phyloP scores from a whole-genome alignment of 2,329 filamentous ascomycete genomes.

The Fusarium nelsonii region DNA sequence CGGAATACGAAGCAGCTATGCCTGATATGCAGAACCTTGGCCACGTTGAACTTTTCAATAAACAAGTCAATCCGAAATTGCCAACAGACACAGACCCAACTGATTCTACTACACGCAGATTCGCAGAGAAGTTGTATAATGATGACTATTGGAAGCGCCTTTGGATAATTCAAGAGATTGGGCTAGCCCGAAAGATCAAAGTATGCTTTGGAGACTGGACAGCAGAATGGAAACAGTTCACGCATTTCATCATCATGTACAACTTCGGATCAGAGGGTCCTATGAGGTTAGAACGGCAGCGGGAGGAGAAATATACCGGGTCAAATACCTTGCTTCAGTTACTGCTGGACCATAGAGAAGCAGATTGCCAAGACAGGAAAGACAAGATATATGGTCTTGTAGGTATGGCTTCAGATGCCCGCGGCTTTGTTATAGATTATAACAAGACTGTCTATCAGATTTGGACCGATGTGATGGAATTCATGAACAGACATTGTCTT shows the following conservation, averaged over 20 bases:
- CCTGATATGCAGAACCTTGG: background rate
- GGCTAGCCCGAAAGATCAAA: background rate
- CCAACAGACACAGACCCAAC: fast-evolving
- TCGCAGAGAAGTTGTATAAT: background rate
- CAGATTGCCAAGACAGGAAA: background rate
- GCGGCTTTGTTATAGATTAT: background rate
- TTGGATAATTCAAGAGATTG: slow-evolving; percentile 1
- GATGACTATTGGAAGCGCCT: background rate
- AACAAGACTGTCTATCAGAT: fast-evolving
- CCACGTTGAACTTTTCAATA: fast-evolving
- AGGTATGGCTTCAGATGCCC: background rate
- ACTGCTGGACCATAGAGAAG: fast-evolving
- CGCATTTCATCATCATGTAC: background rate
- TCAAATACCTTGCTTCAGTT: background rate
- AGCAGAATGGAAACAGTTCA: background rate
- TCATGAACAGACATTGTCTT: background rate
- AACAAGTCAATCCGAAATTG: fast-evolving
- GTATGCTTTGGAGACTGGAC: background rate
- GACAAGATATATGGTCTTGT: slow-evolving; percentile 2
- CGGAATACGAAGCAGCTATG: background rate
- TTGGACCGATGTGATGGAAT: background rate
- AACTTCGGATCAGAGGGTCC: background rate
- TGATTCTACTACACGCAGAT: fast-evolving
- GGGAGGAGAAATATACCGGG: fast-evolving
- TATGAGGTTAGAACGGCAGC: background rate